phyloP scores from a whole-genome alignment of 164 flowering plant genomes.

The Vitis cinerea region DNA sequence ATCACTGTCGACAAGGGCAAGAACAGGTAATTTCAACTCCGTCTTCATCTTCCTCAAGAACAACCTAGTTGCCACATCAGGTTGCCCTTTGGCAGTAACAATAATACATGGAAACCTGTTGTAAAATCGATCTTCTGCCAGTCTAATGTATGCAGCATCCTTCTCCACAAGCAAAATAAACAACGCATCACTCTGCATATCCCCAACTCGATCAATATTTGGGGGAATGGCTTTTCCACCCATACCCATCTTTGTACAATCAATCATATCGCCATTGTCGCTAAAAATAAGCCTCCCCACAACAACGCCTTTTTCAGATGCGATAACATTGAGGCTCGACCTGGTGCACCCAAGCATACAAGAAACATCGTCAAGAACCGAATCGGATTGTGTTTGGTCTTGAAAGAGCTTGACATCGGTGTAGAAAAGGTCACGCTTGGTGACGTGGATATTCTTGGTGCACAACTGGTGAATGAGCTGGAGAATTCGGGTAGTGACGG shows the following conservation, averaged over 20 bases:
- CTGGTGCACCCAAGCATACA: conserved; percentile 92
- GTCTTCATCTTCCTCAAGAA: conserved; percentile 89
- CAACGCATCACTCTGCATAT: conserved; percentile 87
- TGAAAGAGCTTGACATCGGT: conserved; percentile 94
- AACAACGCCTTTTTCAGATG: conserved; percentile 92
- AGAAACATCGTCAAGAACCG: conserved; percentile 86
- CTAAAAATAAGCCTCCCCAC: conserved; percentile 84
- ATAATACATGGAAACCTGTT: conserved; percentile 94
- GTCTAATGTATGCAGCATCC: conserved; percentile 91
- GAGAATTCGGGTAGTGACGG: conserved; percentile 75
- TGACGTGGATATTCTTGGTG: conserved; percentile 77
- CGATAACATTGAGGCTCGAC: conserved; percentile 87
- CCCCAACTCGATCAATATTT: conserved; percentile 89
- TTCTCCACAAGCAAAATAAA: conserved; percentile 91
- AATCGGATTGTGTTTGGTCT: conserved; percentile 86
- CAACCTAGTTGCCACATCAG: conserved; percentile 93
- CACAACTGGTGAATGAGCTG: conserved; percentile 82
- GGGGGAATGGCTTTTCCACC: conserved; percentile 99
- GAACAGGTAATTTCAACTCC: conserved; percentile 84
- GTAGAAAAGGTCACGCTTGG: conserved; percentile 93
- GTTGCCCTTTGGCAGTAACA: conserved; percentile 96
- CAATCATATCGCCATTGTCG: conserved; percentile 93
- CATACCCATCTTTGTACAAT: conserved; percentile 97
- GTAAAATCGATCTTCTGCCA: conserved; percentile 94
- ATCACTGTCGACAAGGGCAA: conserved; percentile 95